Base-by-base conservation (phyloP, 1,284 basidiomycete genomes). In the Fomes fomentarius region DNA sequence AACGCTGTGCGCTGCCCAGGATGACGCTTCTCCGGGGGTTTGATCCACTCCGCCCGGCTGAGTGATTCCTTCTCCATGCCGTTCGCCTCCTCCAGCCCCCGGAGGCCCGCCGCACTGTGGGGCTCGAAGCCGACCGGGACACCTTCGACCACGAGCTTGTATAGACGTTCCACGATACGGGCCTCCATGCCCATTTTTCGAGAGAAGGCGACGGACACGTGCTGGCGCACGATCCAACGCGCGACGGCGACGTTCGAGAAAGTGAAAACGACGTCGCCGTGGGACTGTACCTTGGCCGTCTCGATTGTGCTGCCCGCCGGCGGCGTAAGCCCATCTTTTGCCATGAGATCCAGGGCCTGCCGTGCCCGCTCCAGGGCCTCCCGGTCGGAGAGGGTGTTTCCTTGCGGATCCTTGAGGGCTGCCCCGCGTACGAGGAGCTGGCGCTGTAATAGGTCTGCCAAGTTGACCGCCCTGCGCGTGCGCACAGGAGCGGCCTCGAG, bases 101-200 rank as follows among this genome's bases (percentile, higher is more conserved):
- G 28, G 12, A 30, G 28, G n/a, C n/a, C 11, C 2, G 33, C 34
- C 33, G 40, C 37, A 12, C 12, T 12, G 7, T 30, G 28, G 28
- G 28, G 28, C 7, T 30, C 28, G 28, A 30, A 30, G 28, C 12
- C 28, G 12, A 30, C 12, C 7, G 28, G 28, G 28, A 30, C 28
- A n/a, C 41, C 17, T 31, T 52, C 50, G 0, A 43, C 55, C 1
- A 57, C 47, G 3, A 57, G 39, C 35, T 34, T 50, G 44, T 50
- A 57, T 1, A 21, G 35, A n/a, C 44, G 25, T 5, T 43, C 39
- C 12, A 50, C 21, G 11, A 57, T 25, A 24, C 19, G 31, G 3
- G 47, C 51, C 1, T 17, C 15, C 25, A 39, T 17, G 0, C 51
- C 51, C 50, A 57, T 49, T 37, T 46, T 47, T n/a, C 31, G 15